phyloP scores from a whole-genome alignment of 2,329 filamentous ascomycete genomes.

The Neurospora crassa region DNA sequence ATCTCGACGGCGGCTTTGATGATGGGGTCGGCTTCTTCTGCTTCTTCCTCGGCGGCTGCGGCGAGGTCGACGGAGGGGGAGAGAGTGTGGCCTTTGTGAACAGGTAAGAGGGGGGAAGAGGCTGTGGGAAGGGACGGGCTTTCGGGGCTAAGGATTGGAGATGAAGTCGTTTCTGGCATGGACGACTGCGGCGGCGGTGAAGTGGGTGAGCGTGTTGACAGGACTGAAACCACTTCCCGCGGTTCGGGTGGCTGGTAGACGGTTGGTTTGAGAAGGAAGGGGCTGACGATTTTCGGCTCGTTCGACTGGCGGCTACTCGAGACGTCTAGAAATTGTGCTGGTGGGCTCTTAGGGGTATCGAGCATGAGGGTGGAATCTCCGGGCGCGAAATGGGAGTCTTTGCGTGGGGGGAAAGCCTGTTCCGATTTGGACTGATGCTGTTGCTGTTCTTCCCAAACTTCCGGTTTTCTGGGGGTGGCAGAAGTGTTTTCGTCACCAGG shows the following conservation, averaged over 20 bases:
- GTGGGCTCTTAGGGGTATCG: slow-evolving; percentile 16
- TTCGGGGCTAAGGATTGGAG: not conserved
- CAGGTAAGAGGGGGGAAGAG: not conserved
- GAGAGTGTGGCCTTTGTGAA: slow-evolving; percentile 1
- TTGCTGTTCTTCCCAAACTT: not conserved
- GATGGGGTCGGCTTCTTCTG: slow-evolving; percentile 32
- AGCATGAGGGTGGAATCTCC: slow-evolving; percentile 17
- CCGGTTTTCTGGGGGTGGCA: not conserved
- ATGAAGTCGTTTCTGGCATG: not conserved
- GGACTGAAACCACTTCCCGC: not conserved
- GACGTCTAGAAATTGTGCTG: not conserved
- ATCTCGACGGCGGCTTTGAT: slow-evolving; percentile 50
- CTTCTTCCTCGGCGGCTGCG: slow-evolving; percentile 7
- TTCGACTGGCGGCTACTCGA: slow-evolving; percentile 6
- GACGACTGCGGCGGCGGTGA: not conserved
- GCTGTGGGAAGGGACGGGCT: not conserved
- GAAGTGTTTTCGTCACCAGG: not conserved
- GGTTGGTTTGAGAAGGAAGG: slow-evolving; percentile 26
- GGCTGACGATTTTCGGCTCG: slow-evolving; percentile 17
- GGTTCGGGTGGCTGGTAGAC: slow-evolving; percentile 28
- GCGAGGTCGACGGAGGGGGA: slow-evolving; percentile 12
- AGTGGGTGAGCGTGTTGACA: not conserved
- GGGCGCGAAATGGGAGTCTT: slow-evolving; percentile 13
- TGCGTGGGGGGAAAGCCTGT: slow-evolving; percentile 1
- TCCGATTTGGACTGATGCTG: not conserved